Evolutionary conservation across 352 stramenopile species (phyloP), one percentile per base, ranked within the genome.

Genomic region (Blastocystis hominis): DNA sequence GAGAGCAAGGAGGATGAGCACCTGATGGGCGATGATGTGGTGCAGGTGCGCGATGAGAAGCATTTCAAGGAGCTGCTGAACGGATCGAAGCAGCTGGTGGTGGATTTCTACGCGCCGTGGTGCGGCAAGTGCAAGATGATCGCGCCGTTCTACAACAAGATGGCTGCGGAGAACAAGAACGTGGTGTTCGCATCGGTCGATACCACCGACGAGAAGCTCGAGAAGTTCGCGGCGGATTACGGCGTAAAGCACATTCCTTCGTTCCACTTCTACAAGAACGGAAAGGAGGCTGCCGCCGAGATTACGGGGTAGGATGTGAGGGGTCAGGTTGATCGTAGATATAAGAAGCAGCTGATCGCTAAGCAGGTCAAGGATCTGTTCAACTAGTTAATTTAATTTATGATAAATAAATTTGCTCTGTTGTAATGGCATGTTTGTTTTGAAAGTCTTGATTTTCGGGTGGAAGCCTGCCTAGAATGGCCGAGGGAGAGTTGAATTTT

Each of bases 71-170:
- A 90, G 17, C 56, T 90, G 59, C 24, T 54, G 40, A 63, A 40
- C 20, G 78, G 64, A 9, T 24, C 66, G 47, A 75, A 75, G 69
- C 46, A 89, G 9, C 76, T 89, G 36, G 42, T 91, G 30, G 75
- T 91, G 15, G 89, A 91, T 56, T 90, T 91, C 44, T 88, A 89
- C 55, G 89, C 89, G 44, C 76, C 78, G 17, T 91, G 89, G 84
- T 91, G 89, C 80, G 89, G 86, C 38, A 91, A 91, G 75, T 91
- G 89, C 89, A 90, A 90, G 66, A 87, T 87, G 77, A 78, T 78
- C 40, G 46, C 77, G 15, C 77, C 77, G 17, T 87, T 78, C 66
- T 87, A 78, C 77, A 78, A 75, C 46, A 75, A 87, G 54, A n/a
- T 87, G 50, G 62, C 77, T 15, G 77, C 42, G 17, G 77, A 87